phyloP scores from a whole-genome alignment of 2,329 filamentous ascomycete species.

The Sporothrix euskadiensis region DNA sequence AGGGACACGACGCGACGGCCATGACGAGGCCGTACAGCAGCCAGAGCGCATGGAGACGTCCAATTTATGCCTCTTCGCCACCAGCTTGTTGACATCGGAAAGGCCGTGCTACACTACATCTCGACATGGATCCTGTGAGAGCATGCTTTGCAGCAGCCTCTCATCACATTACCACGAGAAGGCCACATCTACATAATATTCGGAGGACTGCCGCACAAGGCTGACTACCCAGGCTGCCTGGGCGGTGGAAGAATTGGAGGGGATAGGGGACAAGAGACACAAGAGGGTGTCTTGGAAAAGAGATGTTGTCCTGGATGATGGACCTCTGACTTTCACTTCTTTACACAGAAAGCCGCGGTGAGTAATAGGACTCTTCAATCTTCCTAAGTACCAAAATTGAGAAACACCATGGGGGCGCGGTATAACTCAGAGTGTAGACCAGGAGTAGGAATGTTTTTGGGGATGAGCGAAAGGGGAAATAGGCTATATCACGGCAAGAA shows the following conservation, averaged over 20 bases:
- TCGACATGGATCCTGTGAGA: background rate
- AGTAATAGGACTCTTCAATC: slow-evolving; percentile 64
- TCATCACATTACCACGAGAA: background rate
- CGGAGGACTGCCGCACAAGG: background rate
- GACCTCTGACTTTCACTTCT: slow-evolving; percentile 65
- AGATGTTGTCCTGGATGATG: slow-evolving; percentile 67
- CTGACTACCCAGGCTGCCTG: background rate
- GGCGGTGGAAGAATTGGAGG: background rate
- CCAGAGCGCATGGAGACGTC: background rate
- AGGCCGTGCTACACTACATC: background rate
- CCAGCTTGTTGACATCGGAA: background rate
- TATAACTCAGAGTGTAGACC: slow-evolving; percentile 83
- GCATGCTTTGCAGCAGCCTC: background rate
- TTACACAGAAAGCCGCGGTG: slow-evolving; percentile 61
- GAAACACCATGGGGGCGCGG: slow-evolving; percentile 67
- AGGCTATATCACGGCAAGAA: background rate
- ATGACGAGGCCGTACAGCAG: background rate
- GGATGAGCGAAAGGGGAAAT: background rate
- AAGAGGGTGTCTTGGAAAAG: slow-evolving; percentile 11
- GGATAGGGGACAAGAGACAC: background rate
- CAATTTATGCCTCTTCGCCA: background rate
- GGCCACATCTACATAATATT: background rate
- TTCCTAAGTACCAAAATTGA: slow-evolving; percentile 85
- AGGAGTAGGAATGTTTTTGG: slow-evolving; percentile 45
- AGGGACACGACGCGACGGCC: no score